A percentile compares a stretch with the other conserved stretches of the same genome.
Conservation (phyloP, 176 grass and related monocot genomes). For the Zea luxurians region DNA sequence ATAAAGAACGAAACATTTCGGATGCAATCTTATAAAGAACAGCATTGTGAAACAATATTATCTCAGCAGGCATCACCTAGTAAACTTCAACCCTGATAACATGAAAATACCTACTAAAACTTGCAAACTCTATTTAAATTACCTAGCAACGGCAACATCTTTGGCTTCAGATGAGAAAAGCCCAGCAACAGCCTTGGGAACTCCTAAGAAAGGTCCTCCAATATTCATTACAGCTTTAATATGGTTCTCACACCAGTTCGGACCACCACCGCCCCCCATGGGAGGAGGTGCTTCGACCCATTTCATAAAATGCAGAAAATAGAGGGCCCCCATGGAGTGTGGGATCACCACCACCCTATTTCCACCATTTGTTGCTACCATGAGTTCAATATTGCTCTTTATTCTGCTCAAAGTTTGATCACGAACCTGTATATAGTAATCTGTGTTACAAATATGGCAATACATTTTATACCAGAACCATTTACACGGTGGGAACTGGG, state of each 20-base stretch:
- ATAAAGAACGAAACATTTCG: not conserved
- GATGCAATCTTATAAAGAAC: conserved; percentile 34
- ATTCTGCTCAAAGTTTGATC: conserved; percentile 97
- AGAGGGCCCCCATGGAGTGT: conserved; percentile 95
- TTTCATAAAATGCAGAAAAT: conserved; percentile 99
- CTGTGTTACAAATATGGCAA: conserved; percentile 18
- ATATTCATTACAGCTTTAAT: conserved; percentile 97
- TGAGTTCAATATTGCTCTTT: conserved; percentile 92
- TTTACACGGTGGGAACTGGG: not conserved
- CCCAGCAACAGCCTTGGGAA: conserved; percentile 87
- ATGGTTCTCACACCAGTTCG: conserved; percentile 86
- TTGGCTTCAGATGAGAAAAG: conserved; percentile 98
- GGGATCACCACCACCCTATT: conserved; percentile 97
- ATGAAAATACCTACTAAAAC: not conserved
- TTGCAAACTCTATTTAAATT: conserved; percentile 30
- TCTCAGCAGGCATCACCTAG: no score
- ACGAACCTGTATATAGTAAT: conserved; percentile 56
- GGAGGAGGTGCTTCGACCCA: conserved; percentile 97
- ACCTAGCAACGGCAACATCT: conserved; percentile 98
- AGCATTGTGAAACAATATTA: no score
- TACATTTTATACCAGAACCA: conserved; percentile 23
- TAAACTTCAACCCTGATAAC: no score
- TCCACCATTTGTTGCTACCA: conserved; percentile 92
- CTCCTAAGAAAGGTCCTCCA: conserved; percentile 92
- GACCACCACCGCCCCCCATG: conserved; percentile 85